Base-by-base conservation (phyloP, 2,329 filamentous ascomycete genomes). In the Leptographium lundbergii region DNA sequence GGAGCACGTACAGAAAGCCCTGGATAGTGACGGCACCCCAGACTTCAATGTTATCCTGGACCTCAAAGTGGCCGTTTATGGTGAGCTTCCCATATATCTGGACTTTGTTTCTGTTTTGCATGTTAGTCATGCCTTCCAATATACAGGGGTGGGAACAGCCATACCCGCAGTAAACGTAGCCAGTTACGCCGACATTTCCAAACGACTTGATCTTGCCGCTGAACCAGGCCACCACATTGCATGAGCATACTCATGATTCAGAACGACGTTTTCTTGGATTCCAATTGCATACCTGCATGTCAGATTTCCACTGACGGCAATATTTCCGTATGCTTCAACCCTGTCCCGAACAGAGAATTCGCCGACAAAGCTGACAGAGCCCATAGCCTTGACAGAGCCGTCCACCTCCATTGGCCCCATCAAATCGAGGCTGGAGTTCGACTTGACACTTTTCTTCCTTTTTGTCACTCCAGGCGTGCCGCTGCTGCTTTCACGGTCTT, bases 31-130 rank as follows among this genome's bases (percentile, higher is more conserved):
- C 66, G 56, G 74, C 74, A 9, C 76, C 76, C 65, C 75, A 79
- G 14, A 79, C 73, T 60, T 78, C 75, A 22, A 79, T 59, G 36
- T 63, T 65, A 32, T 74, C 72, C 4, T 69, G 66, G 13, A 71
- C 74, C 47, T 77, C 71, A 7, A 76, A 66, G 27, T 68, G 72
- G 6, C 76, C 76, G 13, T 69, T 67, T 27, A 78, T 64, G 56
- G 68, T 75, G 45, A 79, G 68, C 65, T 76, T 76, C 24, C 76
- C 76, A 61, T 72, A 77, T 29, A 75, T 72, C 56, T 75, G 76
- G 63, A 78, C 72, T 61, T 74, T 75, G 61, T 73, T 73, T 52
- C 73, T 76, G 6, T 24, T 47, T 4, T 5, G n/a, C 19, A 11
- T 36, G 45, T 48, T 2, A 57, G 53, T 11, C 24, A 32, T n/a